Evolutionary conservation across 148 eudicot genomes (phyloP).

Genomic region (Vaccinium darrowii): DNA sequence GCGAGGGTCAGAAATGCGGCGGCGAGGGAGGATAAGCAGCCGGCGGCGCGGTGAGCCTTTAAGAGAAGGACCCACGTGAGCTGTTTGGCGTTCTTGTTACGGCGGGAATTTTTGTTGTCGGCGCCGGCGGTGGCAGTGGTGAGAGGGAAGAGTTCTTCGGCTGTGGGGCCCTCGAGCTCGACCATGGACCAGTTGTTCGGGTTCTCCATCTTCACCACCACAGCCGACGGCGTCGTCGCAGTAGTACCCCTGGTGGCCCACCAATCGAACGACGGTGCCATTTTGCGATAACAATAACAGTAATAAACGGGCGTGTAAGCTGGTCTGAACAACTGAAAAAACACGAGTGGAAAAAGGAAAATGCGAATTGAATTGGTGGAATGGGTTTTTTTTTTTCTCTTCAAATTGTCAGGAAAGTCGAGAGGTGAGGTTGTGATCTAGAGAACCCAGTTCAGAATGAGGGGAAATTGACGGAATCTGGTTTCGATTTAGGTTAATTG

Average conservation of each 20-base stretch:
- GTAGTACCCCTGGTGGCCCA: constrained; percentile 42
- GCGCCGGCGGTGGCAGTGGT: constrained; percentile 16
- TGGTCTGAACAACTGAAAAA: background rate
- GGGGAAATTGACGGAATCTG: background rate
- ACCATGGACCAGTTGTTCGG: constrained; percentile 90
- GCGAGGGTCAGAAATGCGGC: constrained; percentile 41
- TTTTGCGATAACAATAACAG: background rate
- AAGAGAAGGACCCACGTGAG: constrained; percentile 87
- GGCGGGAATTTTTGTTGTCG: constrained; percentile 23
- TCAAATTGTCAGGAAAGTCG: background rate
- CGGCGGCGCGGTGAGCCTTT: constrained; percentile 79
- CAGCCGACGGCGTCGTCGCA: constrained; percentile 53
- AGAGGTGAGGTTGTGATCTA: background rate
- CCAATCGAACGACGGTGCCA: constrained; percentile 14
- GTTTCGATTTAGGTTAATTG: background rate
- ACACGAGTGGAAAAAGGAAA: background rate
- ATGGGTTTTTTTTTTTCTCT: background rate
- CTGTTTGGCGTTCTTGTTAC: constrained; percentile 73
- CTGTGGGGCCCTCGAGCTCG: constrained; percentile 57
- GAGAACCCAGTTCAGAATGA: background rate
- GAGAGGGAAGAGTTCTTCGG: constrained; percentile 37
- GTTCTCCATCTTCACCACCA: constrained; percentile 90
- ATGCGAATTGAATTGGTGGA: background rate
- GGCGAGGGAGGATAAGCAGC: constrained; percentile 64
- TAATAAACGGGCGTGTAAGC: background rate